phyloP scores from a whole-genome alignment of 2,329 filamentous ascomycete species.

The Penicillium crustosum region DNA sequence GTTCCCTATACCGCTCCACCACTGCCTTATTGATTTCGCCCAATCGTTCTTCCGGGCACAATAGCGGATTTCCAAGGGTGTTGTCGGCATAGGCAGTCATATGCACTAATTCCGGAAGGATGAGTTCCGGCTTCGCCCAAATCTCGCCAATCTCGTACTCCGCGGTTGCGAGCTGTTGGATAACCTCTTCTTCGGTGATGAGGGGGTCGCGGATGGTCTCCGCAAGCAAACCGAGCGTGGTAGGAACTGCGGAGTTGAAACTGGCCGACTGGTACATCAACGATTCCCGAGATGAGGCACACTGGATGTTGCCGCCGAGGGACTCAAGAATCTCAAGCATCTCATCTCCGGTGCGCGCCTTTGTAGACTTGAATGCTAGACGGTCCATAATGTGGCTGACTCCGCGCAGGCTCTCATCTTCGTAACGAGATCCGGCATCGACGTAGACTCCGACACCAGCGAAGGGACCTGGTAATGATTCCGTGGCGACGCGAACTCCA shows the following conservation, averaged over 20 bases:
- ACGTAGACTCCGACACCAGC: conserved; percentile 94
- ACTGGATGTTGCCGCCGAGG: conserved; percentile 93
- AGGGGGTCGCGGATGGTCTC: conserved; percentile 87
- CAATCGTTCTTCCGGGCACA: conserved; percentile 85
- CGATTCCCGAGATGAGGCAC: conserved; percentile 88
- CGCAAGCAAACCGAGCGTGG: conserved; percentile 78
- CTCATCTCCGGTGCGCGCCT: conserved; percentile 68
- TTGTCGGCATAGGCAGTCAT: conserved; percentile 96
- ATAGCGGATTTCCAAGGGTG: conserved; percentile 86
- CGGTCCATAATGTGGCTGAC: conserved; percentile 96
- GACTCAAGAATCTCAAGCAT: conserved; percentile 87
- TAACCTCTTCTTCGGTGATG: conserved; percentile 83
- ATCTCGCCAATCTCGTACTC: conserved; percentile 97
- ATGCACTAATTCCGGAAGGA: conserved; percentile 91
- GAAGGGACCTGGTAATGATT: conserved; percentile 91
- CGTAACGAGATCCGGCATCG: conserved; percentile 91
- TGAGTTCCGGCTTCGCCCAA: conserved; percentile 95
- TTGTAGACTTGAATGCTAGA: conserved; percentile 88
- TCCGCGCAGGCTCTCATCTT: conserved; percentile 78
- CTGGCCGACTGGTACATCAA: conserved; percentile 99
- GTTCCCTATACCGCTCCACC: conserved; percentile 73
- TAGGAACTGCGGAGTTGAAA: conserved; percentile 88
- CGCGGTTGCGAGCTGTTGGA: conserved; percentile 83
- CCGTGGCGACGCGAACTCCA: conserved; percentile 90
- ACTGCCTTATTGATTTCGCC: conserved; percentile 69